Conservation (phyloP, 352 stramenopile genomes). For the Globisporangium nodosum region DNA sequence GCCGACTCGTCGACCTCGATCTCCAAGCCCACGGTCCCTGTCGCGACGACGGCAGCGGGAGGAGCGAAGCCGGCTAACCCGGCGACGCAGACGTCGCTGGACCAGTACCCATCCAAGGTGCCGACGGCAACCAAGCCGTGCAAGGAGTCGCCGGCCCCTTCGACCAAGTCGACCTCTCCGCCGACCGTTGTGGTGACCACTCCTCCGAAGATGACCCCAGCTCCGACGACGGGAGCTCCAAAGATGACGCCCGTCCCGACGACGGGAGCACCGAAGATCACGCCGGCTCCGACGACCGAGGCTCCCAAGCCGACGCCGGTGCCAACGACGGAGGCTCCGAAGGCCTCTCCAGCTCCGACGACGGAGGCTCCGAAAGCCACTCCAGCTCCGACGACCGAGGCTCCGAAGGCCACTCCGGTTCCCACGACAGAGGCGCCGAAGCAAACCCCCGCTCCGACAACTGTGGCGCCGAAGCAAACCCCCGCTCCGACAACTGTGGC, state of each 20-base stretch:
- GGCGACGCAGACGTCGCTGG: slow-evolving; percentile 4
- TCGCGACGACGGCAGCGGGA: neutral
- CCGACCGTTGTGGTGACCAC: neutral
- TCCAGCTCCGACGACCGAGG: neutral
- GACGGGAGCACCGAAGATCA: slow-evolving; percentile 4
- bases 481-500: slow-evolving; percentile 2
- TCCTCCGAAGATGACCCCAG: slow-evolving; percentile 3
- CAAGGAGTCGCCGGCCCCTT: slow-evolving; percentile 6
- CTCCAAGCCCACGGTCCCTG: slow-evolving; percentile 5
- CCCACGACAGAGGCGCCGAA: slow-evolving; percentile 1
- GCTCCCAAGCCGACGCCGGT: slow-evolving; percentile 5
- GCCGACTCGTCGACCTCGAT: slow-evolving; percentile 11
- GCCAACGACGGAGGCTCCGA: slow-evolving; percentile 2
- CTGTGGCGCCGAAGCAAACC: neutral
- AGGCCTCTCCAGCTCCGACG: slow-evolving; percentile 5
- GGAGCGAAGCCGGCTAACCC: slow-evolving; percentile 6
- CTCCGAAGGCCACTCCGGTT: slow-evolving; percentile 1
- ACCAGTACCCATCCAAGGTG: slow-evolving; percentile 14
- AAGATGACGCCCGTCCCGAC: slow-evolving; percentile 8
- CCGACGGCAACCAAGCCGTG: slow-evolving; percentile 12
- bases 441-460: slow-evolving; percentile 4
- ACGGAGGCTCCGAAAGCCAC: slow-evolving; percentile 1
- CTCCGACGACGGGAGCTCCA: slow-evolving; percentile 1
- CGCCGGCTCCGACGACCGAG: neutral
- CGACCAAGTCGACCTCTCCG: slow-evolving; percentile 2